phyloP scores from a whole-genome alignment of 805 yeast genomes.

The Nakazawaea pomicola region DNA sequence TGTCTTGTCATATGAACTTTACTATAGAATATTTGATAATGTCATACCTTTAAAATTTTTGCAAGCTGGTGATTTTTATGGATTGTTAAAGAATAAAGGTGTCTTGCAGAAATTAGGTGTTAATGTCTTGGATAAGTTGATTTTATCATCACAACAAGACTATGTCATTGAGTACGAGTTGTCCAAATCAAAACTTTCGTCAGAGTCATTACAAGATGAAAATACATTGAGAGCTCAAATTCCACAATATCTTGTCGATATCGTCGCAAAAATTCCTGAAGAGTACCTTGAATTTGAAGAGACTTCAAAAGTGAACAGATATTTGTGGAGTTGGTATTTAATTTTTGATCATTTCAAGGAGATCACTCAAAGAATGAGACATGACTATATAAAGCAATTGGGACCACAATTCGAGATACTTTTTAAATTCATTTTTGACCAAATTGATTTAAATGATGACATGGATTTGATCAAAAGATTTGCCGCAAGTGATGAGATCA shows the following conservation, averaged over 20 bases:
- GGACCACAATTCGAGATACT: conserved; percentile 39
- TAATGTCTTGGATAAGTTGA: conserved; percentile 31
- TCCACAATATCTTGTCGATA: conserved; percentile 35
- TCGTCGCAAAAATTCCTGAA: conserved; percentile 25
- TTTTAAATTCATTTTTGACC: conserved; percentile 49
- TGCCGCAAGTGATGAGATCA: background rate
- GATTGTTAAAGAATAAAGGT: conserved; percentile 20
- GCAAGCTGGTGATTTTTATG: conserved; percentile 29
- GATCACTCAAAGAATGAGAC: conserved; percentile 59
- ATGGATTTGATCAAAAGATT: conserved; percentile 5
- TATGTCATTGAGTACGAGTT: conserved; percentile 59
- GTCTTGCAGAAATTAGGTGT: conserved; percentile 40
- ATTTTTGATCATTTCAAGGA: conserved; percentile 57
- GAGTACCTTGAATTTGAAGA: conserved; percentile 37
- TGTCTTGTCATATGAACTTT: conserved; percentile 30
- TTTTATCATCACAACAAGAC: conserved; percentile 49
- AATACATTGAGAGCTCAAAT: conserved; percentile 25
- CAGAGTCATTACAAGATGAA: conserved; percentile 22
- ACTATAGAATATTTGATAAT: conserved; percentile 25
- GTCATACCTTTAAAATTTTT: conserved; percentile 27
- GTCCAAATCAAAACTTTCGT: conserved; percentile 30
- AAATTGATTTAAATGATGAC: conserved; percentile 35
- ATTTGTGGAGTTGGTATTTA: conserved; percentile 66
- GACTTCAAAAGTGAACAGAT: conserved; percentile 32
- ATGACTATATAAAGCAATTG: conserved; percentile 54